phyloP scores from a whole-genome alignment of 306 rosid species.

The Prunus mume region DNA sequence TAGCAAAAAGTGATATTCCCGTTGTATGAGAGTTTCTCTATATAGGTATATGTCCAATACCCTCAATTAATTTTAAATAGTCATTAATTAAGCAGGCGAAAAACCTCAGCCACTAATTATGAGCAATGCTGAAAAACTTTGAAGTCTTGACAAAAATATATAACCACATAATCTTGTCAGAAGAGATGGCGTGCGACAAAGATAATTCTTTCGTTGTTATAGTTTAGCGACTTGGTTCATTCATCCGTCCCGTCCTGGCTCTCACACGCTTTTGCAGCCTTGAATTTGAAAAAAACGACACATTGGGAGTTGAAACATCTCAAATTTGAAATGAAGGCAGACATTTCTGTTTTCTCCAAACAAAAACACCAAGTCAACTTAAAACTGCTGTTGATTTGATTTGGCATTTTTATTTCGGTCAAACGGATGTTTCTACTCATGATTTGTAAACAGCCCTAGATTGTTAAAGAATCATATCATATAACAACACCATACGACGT shows the following conservation, averaged over 20 bases:
- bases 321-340: not conserved
- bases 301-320: not conserved
- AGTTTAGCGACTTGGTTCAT: not conserved
- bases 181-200: not conserved
- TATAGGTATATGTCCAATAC: too few relatives aligned
- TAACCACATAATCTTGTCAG: not conserved
- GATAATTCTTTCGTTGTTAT: not conserved
- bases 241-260: not conserved
- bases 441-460: not conserved
- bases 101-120: not conserved
- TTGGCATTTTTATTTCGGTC: not conserved
- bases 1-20: too few relatives aligned
- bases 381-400: not conserved
- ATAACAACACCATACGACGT: not conserved
- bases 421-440: conserved; percentile 5
- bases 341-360: not conserved
- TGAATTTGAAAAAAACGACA: not conserved
- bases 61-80: not conserved
- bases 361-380: not conserved
- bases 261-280: not conserved
- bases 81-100: not conserved
- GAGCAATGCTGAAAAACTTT: not conserved
- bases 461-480: not conserved
- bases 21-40: too few relatives aligned
- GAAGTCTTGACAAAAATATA: not conserved